Evolutionary conservation across 768 basidiomycete genomes (phyloP).

Genomic region (Auricularia cornea): DNA sequence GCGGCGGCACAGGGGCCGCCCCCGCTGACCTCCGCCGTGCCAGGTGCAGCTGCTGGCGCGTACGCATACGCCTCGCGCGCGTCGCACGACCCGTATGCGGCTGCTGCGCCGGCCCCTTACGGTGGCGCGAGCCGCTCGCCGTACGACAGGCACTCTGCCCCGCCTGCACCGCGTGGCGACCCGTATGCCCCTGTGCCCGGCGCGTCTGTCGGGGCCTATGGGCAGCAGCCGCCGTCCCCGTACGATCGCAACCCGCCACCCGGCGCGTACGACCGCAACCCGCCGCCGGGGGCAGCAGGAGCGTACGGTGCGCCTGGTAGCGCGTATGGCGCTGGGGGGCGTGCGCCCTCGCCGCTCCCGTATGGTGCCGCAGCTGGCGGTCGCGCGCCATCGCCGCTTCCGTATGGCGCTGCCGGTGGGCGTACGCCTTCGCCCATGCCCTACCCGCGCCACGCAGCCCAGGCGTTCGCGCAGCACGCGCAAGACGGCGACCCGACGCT

Average conservation of each 20-base stretch:
- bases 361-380: background rate
- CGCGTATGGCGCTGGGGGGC: too few species aligned
- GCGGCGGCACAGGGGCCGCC: background rate
- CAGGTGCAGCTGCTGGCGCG: too few species aligned
- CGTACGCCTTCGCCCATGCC: background rate
- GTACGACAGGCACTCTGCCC: background rate
- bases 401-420: background rate
- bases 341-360: background rate
- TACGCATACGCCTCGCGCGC: background rate
- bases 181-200: background rate
- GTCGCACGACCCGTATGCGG: background rate
- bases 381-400: background rate
- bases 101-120: background rate
- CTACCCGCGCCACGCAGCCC: too few species aligned
- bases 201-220: background rate
- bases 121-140: background rate
- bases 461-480: too few species aligned
- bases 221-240: background rate
- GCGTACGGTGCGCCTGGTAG: background rate
- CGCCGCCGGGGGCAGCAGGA: background rate
- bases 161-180: background rate
- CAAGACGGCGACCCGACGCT: background rate
- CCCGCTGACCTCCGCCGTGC: too few species aligned
- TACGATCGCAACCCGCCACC: background rate
- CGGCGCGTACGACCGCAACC: background rate